Percentiles rank a stretch among this genome's conserved stretches.
phyloP scores from a whole-genome alignment of 2,329 filamentous ascomycete species.

The Aspergillus phoenicis region DNA sequence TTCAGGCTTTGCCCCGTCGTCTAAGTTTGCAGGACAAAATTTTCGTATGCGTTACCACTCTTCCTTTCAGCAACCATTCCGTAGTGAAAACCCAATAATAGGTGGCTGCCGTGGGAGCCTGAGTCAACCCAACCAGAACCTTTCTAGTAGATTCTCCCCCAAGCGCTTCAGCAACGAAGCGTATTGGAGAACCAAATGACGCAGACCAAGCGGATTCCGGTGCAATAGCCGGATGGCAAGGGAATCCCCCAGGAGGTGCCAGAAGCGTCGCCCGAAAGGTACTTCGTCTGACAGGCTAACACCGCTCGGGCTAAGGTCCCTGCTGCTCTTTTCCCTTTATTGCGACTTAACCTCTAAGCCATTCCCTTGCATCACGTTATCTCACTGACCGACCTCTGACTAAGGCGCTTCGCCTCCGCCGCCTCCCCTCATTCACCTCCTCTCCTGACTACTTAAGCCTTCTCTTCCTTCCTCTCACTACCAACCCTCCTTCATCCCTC shows the following conservation, averaged over 20 bases:
- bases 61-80: no score
- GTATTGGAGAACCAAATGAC: conserved; percentile 13
- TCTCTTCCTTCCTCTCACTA: conserved; percentile 22
- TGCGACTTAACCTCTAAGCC: conserved; percentile 11
- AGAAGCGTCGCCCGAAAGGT: conserved; percentile 15
- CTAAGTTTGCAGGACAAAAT: background rate
- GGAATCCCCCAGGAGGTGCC: conserved; percentile 24
- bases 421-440: conserved; percentile 29
- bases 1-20: background rate
- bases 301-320: background rate
- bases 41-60: no score
- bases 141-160: conserved; percentile 25
- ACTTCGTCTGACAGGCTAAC: conserved; percentile 1
- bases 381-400: conserved; percentile 28
- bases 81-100: no score
- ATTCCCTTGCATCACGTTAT: conserved; percentile 28
- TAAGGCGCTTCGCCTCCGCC: conserved; percentile 32
- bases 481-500: conserved; percentile 22
- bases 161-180: conserved; percentile 5
- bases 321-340: conserved; percentile 2
- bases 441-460: conserved; percentile 18
- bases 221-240: conserved; percentile 5
- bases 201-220: background rate
- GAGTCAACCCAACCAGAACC: background rate
- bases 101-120: no score